Evolutionary conservation across 345 rosid species (phyloP).

Genomic region (Eucalyptus erythrocorys): DNA sequence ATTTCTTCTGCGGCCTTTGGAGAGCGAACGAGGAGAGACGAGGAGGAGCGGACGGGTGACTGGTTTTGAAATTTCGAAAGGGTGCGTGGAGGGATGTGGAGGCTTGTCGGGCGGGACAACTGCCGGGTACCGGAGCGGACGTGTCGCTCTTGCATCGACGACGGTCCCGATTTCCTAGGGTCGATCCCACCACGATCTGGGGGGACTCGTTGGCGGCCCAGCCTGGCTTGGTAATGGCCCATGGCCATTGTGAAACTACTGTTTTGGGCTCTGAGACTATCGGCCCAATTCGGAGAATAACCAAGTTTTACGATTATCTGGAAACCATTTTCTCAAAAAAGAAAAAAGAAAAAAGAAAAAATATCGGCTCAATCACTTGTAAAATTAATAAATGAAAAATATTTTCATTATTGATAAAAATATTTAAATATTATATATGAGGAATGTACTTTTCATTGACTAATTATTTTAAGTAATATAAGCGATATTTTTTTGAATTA

Average conservation of each 20-base stretch:
- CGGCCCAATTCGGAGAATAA: neutral
- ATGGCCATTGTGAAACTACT: neutral
- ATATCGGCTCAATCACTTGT: neutral
- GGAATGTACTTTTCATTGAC: accelerated
- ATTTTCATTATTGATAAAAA: neutral
- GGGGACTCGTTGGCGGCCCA: neutral
- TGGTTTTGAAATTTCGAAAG: neutral
- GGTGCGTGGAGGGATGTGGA: neutral
- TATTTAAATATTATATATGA: neutral
- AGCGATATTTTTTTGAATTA: accelerated
- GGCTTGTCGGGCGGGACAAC: neutral
- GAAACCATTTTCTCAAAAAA: neutral
- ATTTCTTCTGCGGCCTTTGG: neutral
- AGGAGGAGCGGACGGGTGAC: neutral
- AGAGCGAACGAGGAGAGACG: neutral
- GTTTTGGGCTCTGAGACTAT: neutral
- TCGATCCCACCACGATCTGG: neutral
- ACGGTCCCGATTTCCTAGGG: neutral
- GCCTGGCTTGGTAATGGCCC: neutral
- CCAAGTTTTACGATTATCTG: neutral
- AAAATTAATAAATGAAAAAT: neutral
- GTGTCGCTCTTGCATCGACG: neutral
- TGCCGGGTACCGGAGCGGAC: neutral
- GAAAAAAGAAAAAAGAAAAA: too few species aligned
- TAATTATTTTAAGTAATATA: neutral